A percentile compares a stretch with the other conserved stretches of the same genome.
phyloP scores from a whole-genome alignment of 768 basidiomycete species.

The Phanerochaete sordida region DNA sequence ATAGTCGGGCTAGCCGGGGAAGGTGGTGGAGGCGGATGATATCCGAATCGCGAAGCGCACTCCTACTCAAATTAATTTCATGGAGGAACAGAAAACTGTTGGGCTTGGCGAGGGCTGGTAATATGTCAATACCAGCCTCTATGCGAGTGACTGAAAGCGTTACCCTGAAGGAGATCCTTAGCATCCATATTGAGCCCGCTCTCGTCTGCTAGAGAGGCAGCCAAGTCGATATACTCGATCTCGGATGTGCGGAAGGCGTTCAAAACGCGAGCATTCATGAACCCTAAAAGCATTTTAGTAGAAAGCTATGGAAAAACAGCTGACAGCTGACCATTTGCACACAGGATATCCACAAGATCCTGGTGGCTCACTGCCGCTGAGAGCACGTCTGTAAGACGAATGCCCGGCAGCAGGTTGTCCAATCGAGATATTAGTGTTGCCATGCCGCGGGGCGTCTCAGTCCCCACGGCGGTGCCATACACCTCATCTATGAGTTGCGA shows the following conservation, averaged over 20 bases:
- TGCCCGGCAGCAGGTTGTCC: constrained; percentile 43
- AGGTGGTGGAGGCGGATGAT: constrained; percentile 51
- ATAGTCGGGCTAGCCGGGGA: constrained; percentile 43
- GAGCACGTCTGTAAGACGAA: constrained; percentile 43
- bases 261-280: constrained; percentile 43
- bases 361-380: constrained; percentile 36
- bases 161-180: constrained; percentile 42
- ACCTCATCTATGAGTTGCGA: constrained; percentile 31
- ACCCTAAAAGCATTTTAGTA: constrained; percentile 30
- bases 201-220: constrained; percentile 42
- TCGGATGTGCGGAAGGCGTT: constrained; percentile 43
- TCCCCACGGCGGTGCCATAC: constrained; percentile 38
- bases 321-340: constrained; percentile 17
- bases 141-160: constrained; percentile 7
- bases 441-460: constrained; percentile 38
- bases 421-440: constrained; percentile 34
- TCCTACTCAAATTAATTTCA: constrained; percentile 47
- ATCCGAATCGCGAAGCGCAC: constrained; percentile 43
- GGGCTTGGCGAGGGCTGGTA: constrained; percentile 45
- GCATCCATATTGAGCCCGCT: constrained; percentile 49
- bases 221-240: constrained; percentile 41
- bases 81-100: constrained; percentile 48
- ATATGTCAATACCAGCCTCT: constrained; percentile 1
- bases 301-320: background rate
- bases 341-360: constrained; percentile 33